Conservation (phyloP, 805 yeast species). For the Metschnikowia rubicola region DNA sequence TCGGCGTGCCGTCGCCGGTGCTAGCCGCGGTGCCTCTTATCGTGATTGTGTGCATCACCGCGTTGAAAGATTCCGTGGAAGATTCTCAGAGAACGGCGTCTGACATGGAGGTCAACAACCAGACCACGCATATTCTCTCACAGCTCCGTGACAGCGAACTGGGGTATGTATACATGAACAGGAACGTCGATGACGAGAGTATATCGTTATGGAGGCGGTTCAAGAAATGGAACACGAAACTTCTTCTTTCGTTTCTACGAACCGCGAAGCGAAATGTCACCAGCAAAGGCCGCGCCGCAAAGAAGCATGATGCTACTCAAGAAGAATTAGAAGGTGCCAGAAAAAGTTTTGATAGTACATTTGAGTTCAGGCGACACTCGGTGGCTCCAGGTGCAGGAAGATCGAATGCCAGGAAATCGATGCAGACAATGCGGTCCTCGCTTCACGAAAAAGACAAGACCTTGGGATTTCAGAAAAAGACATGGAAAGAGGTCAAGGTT, state of each 20-base stretch:
- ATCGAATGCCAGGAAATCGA: conserved; percentile 7
- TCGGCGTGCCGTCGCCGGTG: conserved; percentile 72
- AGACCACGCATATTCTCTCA: conserved; percentile 59
- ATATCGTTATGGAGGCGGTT: conserved; percentile 67
- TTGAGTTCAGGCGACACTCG: conserved; percentile 8
- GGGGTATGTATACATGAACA: conserved; percentile 40
- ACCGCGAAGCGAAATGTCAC: conserved; percentile 30
- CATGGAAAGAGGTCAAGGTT: conserved; percentile 68
- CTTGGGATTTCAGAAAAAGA: conserved; percentile 23
- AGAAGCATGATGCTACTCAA: conserved; percentile 16
- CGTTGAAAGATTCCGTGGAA: conserved; percentile 73
- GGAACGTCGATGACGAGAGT: conserved; percentile 60
- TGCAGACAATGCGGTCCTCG: conserved; percentile 15
- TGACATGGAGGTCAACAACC: conserved; percentile 71
- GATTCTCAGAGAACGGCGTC: conserved; percentile 63
- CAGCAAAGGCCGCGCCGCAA: conserved; percentile 34
- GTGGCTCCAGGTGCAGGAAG: conserved; percentile 5
- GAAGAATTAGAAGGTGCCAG: conserved; percentile 11
- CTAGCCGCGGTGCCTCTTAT: conserved; percentile 78
- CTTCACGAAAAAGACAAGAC: conserved; percentile 16
- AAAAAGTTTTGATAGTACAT: conserved; percentile 33
- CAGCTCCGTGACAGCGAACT: conserved; percentile 36
- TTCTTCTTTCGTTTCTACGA: conserved; percentile 26
- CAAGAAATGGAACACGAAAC: conserved; percentile 48
- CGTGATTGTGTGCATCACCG: conserved; percentile 73